Evolutionary conservation across 2,329 filamentous ascomycete species (phyloP).

Genomic region (Trichoderma asperellum): DNA sequence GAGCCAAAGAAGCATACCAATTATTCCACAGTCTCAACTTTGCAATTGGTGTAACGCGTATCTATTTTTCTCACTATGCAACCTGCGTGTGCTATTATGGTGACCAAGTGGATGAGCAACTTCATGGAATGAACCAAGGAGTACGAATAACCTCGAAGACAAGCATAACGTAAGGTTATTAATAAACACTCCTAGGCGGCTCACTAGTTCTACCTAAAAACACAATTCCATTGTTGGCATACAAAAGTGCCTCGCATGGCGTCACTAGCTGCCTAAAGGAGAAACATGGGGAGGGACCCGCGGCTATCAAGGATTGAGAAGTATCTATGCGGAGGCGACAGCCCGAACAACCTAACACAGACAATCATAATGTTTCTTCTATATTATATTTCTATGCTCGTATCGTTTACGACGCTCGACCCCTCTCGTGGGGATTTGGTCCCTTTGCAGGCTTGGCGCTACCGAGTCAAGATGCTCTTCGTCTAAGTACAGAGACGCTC

Average conservation of each 20-base stretch:
- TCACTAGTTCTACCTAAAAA: neutral
- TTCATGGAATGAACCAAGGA: neutral
- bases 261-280: neutral
- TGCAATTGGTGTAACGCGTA: neutral
- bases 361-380: no score
- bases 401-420: neutral
- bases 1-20: neutral
- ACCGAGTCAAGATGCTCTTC: no score
- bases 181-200: neutral
- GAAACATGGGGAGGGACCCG: neutral
- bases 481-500: neutral
- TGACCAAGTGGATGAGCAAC: neutral
- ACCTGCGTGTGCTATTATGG: neutral
- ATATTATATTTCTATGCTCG: neutral
- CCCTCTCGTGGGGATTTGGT: neutral
- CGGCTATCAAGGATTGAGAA: neutral
- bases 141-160: neutral
- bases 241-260: conserved; percentile 14
- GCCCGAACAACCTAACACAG: neutral
- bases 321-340: conserved; percentile 1
- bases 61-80: neutral
- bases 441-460: neutral
- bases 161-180: conserved; percentile 23
- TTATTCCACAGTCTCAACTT: neutral
- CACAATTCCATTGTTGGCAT: neutral